These are phyloP conservation scores for Kurtzmaniella quercitrusa DNA, from an alignment of 1,139 yeast genomes.

Conservation along the genomic window DNA sequence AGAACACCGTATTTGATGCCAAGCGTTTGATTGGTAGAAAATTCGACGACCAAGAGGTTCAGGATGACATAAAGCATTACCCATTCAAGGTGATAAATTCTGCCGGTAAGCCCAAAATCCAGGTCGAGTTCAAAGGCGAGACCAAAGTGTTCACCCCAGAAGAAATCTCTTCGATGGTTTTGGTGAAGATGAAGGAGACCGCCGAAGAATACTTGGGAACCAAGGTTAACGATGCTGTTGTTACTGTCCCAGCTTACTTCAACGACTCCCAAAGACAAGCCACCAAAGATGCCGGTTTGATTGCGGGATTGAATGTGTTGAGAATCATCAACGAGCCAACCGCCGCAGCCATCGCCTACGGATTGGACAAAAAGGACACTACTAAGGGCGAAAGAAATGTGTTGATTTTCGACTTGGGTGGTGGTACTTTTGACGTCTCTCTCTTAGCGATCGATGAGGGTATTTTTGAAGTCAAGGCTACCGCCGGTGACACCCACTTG, in stretches of 20 bases:
- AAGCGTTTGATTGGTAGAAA: constrained; percentile 68
- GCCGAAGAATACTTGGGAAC: constrained; percentile 64
- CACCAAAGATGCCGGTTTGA: constrained; percentile 59
- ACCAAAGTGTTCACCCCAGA: constrained; percentile 61
- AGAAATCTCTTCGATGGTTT: constrained; percentile 63
- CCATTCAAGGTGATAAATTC: constrained; percentile 57
- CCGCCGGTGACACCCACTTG: constrained; percentile 98
- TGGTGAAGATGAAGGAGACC: constrained; percentile 61
- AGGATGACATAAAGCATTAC: constrained; percentile 56
- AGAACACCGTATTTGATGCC: constrained; percentile 58
- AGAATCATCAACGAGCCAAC: constrained; percentile 62
- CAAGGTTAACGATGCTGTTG: constrained; percentile 64
- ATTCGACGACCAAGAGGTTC: constrained; percentile 54
- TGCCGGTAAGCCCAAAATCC: constrained; percentile 56
- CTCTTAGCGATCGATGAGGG: constrained; percentile 90
- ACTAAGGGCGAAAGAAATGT: constrained; percentile 37
- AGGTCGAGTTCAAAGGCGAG: constrained; percentile 65
- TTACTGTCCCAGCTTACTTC: constrained; percentile 65
- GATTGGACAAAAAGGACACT: constrained; percentile 63
- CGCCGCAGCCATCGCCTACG: constrained; percentile 62
- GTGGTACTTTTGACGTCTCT: constrained; percentile 98
- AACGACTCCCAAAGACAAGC: constrained; percentile 64
- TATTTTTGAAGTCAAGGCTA: constrained; percentile 93
- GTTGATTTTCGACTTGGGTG: constrained; percentile 92
- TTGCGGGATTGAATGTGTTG: constrained; percentile 57